Base-by-base conservation (phyloP, 2,329 filamentous ascomycete genomes). In the Lachnellula hyalina region DNA sequence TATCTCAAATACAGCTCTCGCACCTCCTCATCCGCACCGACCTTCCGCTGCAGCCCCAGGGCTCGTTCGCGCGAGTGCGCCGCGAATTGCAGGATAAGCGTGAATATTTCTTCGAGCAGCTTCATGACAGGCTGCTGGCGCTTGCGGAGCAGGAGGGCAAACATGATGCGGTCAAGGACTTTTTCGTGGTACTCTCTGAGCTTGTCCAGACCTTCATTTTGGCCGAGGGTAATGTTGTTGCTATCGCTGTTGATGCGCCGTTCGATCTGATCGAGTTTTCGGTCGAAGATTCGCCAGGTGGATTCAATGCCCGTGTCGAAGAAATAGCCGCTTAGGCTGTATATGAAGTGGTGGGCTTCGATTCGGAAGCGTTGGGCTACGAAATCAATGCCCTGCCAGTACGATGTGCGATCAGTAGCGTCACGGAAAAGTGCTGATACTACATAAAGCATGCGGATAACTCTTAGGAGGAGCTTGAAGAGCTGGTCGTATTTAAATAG, bases 401-500 rank as follows among this genome's bases (percentile, higher is more conserved):
- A 50, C 9, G 58, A 63, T 6, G 53, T 58, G 32, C 72, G 68
- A 9, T 71, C 67, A 32, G 74, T 80, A 2, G 81, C 76, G 63
- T 86, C 80, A 21, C 78, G 79, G 59, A 82, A 82, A 7, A 90
- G 75, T 56, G 83, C 78, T 52, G 84, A 83, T 11, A 87, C 82
- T 0, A 92, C 84, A 57, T 87, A 92, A 4, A 90, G 75, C 81
- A 96, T 86, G 35, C 94, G 84, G 12, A 90, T 71, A 0, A 96
- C 74, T 3, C 89, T 84, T 3, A 97, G 75, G 0, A 96, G 74
- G 15, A 90, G 79, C 63, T 85, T 88, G 74, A 96, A 97, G 36
- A 96, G 80, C 47, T 79, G 78, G 68, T 97, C 94, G 65, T 96
- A 97, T 63, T 90, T 90, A 52, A 84, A 75, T 11, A 97, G 73